Base-by-base conservation (phyloP, 768 basidiomycete genomes). In the Tricholoma sp. region DNA sequence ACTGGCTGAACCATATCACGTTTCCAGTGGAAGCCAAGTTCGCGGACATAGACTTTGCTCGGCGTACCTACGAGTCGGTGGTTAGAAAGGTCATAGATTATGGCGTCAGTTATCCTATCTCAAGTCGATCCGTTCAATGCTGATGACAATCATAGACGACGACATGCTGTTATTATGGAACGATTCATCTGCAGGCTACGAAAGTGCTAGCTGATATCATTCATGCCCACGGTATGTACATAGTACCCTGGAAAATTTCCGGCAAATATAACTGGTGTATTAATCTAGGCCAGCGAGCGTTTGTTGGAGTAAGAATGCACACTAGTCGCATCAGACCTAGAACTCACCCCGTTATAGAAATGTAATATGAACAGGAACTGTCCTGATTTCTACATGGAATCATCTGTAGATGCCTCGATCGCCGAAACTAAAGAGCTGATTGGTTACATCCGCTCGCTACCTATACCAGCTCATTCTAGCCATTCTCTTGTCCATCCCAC, bases 91-190 rank as follows among this genome's bases (percentile, higher is more conserved):
- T 84, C 17, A 77, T 97, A 49, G 78, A 88, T 57, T 81, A 72
- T 33, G 94, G 93, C 50, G 95, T 96, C 67, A 63, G 15, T 29
- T 44, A 48, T 36, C 24, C 48, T 51, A 50, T 61, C 45, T 59
- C 47, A 29, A 33, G 13, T 48, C 12, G 6, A 34, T 17, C 47
- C 17, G 44, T 39, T 4, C 24, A 4, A 1, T 36, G 55, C 33
- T 60, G 44, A 49, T 32, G 7, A 33, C 32, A 13, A 20, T 34
- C 50, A 29, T 63, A 94, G 94, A 96, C 94, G 1, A 97, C 95
- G 0, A 97, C 95, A 0, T 91, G 86, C 65, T 97, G 92, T 68
- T 97, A 95, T 70, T 96, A 91, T 66, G 91, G 84, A 7, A 88
- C 85, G 2, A 70, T 94, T 12, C 93, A 98, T 68, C 73, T 86